These are phyloP conservation scores for Trypethelium eluteriae DNA, from an alignment of 495 filamentous ascomycete species.

Conservation along the genomic window DNA sequence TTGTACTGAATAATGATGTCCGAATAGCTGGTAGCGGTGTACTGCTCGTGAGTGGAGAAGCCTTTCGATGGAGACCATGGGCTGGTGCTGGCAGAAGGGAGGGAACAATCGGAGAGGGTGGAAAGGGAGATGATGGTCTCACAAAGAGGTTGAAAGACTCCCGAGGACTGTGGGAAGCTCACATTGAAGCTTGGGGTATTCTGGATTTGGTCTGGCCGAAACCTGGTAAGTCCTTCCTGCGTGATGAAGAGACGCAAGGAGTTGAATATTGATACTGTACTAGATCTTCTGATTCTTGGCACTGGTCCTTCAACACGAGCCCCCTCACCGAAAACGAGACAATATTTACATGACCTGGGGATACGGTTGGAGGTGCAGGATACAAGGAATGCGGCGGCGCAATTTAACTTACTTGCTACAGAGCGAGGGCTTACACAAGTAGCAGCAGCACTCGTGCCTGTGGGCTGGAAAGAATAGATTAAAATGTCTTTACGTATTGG, in stretches of 20 bases:
- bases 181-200: constrained; percentile 63
- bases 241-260: background rate
- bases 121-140: constrained; percentile 23
- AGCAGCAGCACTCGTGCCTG: constrained; percentile 80
- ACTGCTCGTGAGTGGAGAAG: constrained; percentile 75
- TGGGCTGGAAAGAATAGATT: constrained; percentile 58
- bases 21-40: constrained; percentile 58
- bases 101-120: constrained; percentile 29
- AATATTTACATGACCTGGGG: constrained; percentile 65
- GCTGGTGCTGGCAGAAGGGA: constrained; percentile 23
- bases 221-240: constrained; percentile 56
- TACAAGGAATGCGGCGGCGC: constrained; percentile 86
- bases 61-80: constrained; percentile 84
- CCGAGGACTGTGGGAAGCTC: constrained; percentile 75
- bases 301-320: constrained; percentile 68
- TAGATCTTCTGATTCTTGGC: constrained; percentile 85
- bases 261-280: background rate
- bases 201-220: constrained; percentile 79
- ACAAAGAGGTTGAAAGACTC: constrained; percentile 52
- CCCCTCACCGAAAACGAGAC: constrained; percentile 64
- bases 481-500: background rate
- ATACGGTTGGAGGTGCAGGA: constrained; percentile 84
- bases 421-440: constrained; percentile 58
- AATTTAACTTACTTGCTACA: constrained; percentile 62
- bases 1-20: constrained; percentile 69